Base-by-base conservation (phyloP, 2,329 filamentous ascomycete species). In the Alternaria ethzedia region DNA sequence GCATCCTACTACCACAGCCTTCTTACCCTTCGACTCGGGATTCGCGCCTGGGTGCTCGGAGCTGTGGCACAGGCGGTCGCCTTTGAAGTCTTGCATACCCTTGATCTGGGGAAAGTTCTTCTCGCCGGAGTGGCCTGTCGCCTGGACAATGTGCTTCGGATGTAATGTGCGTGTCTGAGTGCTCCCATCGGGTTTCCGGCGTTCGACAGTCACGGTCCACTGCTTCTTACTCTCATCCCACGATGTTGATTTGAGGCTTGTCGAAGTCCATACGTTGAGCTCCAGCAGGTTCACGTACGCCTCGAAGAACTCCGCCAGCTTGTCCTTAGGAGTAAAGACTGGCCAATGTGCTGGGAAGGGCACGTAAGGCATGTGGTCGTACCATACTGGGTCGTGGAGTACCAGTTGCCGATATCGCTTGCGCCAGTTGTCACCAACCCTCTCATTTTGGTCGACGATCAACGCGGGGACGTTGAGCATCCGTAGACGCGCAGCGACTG, bases 371-470 rank as follows among this genome's bases (percentile, higher is more conserved):
- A 82, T 69, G 46, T 81, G 77, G 55, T 79, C 78, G 54, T 80
- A 79, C 63, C 77, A 77, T n/a, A 79, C 80, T 6, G 76, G 77
- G 8, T 81, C 80, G 64, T 82, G 80, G 26, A 79, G 77, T 12
- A 81, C 80, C 9, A 82, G 75, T 20, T 82, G 82, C 43, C 83
- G 80, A 63, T 86, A 85, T 51, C 83, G 75, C 51, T 80, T 76
- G 2, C 75, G 74, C 83, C 83, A 86, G 47, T 81, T 83, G 57
- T 84, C 80, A 2, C 84, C 83, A 5, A 85, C 76, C 1, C 76
- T 68, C 21, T 73, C 70, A 30, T 82, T 81, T 23, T 77, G 75
- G 49, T 85, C 83, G 46, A 86, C 75, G n/a, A 85, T 75, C 8
- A 85, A 70, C 26, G 82, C 79, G 1, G 76, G 76, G 5, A 84